Base-by-base conservation (phyloP, 2,329 filamentous ascomycete species). In the Nectriaceae sp. region DNA sequence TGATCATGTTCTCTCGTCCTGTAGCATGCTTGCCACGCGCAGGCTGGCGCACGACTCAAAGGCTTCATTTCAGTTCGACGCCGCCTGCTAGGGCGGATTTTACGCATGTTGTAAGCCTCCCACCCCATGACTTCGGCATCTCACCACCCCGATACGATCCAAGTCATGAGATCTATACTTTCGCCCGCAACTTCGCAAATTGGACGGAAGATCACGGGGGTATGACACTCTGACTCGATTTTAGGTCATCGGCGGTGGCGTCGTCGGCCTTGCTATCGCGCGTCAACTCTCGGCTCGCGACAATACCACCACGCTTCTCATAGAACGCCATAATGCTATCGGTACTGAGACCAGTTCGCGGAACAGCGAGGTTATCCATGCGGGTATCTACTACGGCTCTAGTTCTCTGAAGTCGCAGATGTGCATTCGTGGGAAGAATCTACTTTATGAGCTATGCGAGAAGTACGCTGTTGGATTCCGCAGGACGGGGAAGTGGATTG, bases 281-380 rank as follows among this genome's bases (percentile, higher is more conserved):
- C 81, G 88, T 4, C 79, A 85, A 54, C 79, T 96, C 20, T 84
- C 90, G 45, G 80, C 83, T 21, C 74, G 77, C 50, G 75, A 83
- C 24, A 74, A 77, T 18, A 77, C 79, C 5, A 83, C 82, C 2
- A 93, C 89, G 0, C 77, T 96, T 11, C 75, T 96, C 45, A 83
- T 97, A 2, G 92, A 97, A 70, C 84, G 88, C 21, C 89, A 96
- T 74, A 70, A 76, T 19, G 77, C 80, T 42, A 78, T 89, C 21
- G 92, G 92, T 42, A 93, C 84, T 21, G 92, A 97, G 73, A 96
- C 91, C 1, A 92, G 88, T 54, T 89, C 88, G 56, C 85, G 92
- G 58, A 97, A 96, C 74, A 93, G 88, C 64, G 92, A 97, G 79
- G 93, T 97, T 46, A 95, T 99, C 60, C 94, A 99, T 68, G 94